phyloP scores from a whole-genome alignment of 2,329 filamentous ascomycete genomes.

The Sclerotinia minor region DNA sequence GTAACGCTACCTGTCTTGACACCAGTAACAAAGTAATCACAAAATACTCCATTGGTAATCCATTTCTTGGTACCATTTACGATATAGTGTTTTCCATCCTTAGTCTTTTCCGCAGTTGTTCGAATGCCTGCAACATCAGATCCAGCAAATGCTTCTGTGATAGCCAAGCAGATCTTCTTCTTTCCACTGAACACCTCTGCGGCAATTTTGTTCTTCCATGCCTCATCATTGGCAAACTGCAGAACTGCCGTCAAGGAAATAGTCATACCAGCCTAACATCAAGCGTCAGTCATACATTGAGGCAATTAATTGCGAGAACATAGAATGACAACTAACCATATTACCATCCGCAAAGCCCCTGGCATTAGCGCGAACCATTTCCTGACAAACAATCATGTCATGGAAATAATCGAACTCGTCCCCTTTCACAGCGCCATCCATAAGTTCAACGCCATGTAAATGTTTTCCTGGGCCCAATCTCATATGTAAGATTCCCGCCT shows the following conservation, averaged over 20 bases:
- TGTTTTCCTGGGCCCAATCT: conserved; percentile 81
- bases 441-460: conserved; percentile 66
- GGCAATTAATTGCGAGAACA: background rate
- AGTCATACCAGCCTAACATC: conserved; percentile 51
- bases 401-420: conserved; percentile 88
- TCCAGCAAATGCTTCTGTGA: conserved; percentile 86
- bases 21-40: conserved; percentile 80
- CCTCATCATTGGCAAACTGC: conserved; percentile 71
- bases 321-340: conserved; percentile 62
- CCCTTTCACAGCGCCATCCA: conserved; percentile 70
- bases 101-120: conserved; percentile 75
- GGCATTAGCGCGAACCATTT: conserved; percentile 68
- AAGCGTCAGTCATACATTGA: background rate
- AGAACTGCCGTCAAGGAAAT: conserved; percentile 78
- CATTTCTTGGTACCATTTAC: conserved; percentile 80
- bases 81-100: conserved; percentile 70
- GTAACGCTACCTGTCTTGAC: conserved; percentile 58
- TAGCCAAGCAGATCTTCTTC: conserved; percentile 87
- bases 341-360: conserved; percentile 85
- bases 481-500: conserved; percentile 74
- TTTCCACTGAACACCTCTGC: conserved; percentile 73
- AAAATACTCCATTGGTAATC: conserved; percentile 81
- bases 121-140: conserved; percentile 77
- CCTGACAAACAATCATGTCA: conserved; percentile 74
- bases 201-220: conserved; percentile 65